These are phyloP conservation scores for Tinospora cordifolia DNA, from an alignment of 164 flowering plant species.

Conservation along the genomic window DNA sequence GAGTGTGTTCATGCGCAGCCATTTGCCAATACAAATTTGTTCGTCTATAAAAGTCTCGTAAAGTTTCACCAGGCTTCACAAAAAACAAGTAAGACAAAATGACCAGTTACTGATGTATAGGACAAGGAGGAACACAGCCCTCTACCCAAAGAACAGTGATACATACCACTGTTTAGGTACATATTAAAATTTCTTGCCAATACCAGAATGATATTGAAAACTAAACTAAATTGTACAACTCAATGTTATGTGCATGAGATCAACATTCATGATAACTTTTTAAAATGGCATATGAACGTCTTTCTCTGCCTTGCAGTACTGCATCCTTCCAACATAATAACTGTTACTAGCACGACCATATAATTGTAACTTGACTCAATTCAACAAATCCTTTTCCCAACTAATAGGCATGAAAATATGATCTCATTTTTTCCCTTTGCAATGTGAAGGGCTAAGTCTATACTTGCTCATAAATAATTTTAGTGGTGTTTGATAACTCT, in stretches of 20 bases:
- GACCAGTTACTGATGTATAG: background rate
- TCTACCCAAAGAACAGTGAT: too few relatives aligned
- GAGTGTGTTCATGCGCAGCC: conserved; percentile 98
- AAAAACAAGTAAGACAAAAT: conserved; percentile 8
- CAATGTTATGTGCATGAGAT: background rate
- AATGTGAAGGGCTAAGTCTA: too few relatives aligned
- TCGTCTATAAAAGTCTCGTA: conserved; percentile 82
- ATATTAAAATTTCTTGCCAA: background rate
- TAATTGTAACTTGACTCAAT: too few relatives aligned
- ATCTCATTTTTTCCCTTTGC: too few relatives aligned
- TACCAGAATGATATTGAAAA: background rate
- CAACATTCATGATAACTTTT: background rate
- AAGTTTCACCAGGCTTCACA: conserved; percentile 87
- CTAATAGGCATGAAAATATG: too few relatives aligned
- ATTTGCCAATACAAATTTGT: conserved; percentile 94
- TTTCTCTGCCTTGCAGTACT: too few relatives aligned
- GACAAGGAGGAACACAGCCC: background rate
- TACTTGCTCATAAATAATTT: background rate
- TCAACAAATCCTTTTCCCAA: too few relatives aligned
- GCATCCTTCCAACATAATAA: background rate
- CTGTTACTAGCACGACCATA: background rate
- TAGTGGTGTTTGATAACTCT: too few relatives aligned
- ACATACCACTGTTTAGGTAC: too few relatives aligned
- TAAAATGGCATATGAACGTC: background rate
- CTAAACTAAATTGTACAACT: background rate